Evolutionary conservation across 2,329 filamentous ascomycete species (phyloP).

Genomic region (Epichloe brachyelytri): DNA sequence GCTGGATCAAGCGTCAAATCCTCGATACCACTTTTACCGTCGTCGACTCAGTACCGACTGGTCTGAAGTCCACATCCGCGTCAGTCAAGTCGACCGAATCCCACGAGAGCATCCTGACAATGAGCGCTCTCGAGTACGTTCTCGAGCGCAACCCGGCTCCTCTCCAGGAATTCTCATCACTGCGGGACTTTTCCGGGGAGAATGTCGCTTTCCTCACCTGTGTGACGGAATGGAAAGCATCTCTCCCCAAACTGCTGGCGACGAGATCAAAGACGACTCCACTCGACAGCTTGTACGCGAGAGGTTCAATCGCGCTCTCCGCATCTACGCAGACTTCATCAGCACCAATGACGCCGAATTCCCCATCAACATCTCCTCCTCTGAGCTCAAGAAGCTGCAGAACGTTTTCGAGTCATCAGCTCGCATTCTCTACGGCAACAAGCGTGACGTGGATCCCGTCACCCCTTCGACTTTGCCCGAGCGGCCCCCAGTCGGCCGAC

Average conservation of each 20-base stretch:
- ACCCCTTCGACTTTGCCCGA: conserved; percentile 20
- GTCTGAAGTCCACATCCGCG: conserved; percentile 21
- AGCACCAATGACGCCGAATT: conserved; percentile 47
- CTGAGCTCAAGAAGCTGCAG: conserved; percentile 37
- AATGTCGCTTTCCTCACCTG: conserved; percentile 54
- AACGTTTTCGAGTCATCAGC: conserved; percentile 41
- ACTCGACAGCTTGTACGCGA: conserved; percentile 24
- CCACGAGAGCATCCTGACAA: conserved; percentile 37
- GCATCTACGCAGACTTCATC: conserved; percentile 50
- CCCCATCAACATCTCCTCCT: conserved; percentile 49
- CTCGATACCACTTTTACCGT: conserved; percentile 12
- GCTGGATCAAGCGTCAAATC: conserved; percentile 9
- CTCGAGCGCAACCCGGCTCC: conserved; percentile 45
- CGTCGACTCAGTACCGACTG: conserved; percentile 15
- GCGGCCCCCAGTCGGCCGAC: not conserved
- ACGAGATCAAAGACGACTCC: conserved; percentile 10
- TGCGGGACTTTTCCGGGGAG: conserved; percentile 56
- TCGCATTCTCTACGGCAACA: conserved; percentile 26
- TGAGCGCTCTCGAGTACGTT: conserved; percentile 49
- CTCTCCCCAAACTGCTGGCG: conserved; percentile 12
- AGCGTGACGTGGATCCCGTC: conserved; percentile 21
- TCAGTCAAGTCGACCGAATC: conserved; percentile 12
- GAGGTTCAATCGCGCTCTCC: conserved; percentile 43
- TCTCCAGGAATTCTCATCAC: conserved; percentile 50
- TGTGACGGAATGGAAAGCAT: conserved; percentile 42